Conservation (phyloP, 352 stramenopile genomes). For the Globisporangium solare region DNA sequence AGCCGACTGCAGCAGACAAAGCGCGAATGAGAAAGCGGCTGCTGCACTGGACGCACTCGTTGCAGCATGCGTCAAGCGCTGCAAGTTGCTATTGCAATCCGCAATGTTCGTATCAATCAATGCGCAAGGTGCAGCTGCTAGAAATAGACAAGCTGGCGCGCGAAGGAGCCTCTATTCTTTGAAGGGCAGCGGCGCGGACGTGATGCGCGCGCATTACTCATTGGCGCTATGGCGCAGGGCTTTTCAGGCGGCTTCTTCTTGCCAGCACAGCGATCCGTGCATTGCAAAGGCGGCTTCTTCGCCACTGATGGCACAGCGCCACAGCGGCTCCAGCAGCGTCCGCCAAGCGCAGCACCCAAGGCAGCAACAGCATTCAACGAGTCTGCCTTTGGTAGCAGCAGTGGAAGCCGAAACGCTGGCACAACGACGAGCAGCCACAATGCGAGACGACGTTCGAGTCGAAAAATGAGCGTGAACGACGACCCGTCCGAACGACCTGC, state of each 20-base stretch:
- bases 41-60: too few relatives aligned
- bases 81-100: too few relatives aligned
- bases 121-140: neutral
- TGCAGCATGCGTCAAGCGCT: too few relatives aligned
- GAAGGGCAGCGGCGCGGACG: neutral
- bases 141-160: neutral
- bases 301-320: constrained; percentile 15
- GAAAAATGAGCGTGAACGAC: neutral
- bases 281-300: constrained; percentile 55
- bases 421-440: neutral
- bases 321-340: neutral
- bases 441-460: neutral
- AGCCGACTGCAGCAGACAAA: too few relatives aligned
- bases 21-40: too few relatives aligned
- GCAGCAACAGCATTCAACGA: neutral
- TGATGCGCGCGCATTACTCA: too few relatives aligned
- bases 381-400: too few relatives aligned
- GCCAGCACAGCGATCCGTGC: constrained; percentile 44
- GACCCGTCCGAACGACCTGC: constrained; percentile 4
- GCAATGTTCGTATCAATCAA: too few relatives aligned
- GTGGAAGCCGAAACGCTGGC: neutral
- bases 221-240: constrained; percentile 19
- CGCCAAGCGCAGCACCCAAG: constrained; percentile 4
- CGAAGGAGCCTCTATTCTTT: neutral
- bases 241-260: constrained; percentile 56